Evolutionary conservation across 192 early-diverging fungal genomes (phyloP).

Genomic region (Gigaspora rosea): DNA sequence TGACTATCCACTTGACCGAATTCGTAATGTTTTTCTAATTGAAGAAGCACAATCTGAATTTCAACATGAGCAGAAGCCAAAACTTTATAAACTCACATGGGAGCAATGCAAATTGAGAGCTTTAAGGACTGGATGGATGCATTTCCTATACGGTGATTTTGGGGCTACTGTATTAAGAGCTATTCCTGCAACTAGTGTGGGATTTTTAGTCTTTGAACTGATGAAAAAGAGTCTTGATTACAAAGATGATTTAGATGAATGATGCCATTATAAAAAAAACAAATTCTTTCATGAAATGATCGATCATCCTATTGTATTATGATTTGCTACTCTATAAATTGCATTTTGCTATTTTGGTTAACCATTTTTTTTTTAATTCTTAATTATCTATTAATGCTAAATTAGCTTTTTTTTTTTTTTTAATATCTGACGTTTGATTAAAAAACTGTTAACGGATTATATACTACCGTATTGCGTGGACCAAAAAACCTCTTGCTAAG

Average conservation of each 20-base stretch:
- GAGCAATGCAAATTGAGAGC: conserved; percentile 54
- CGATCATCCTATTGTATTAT: too few species aligned
- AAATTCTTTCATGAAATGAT: too few species aligned
- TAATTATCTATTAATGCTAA: too few species aligned
- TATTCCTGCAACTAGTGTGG: conserved; percentile 61
- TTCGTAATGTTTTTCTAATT: conserved; percentile 66
- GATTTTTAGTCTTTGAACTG: conserved; percentile 66
- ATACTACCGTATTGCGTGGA: too few species aligned
- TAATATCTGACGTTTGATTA: too few species aligned
- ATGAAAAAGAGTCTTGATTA: conserved; percentile 59
- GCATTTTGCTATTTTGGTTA: too few species aligned
- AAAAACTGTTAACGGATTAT: too few species aligned
- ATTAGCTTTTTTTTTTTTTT: too few species aligned
- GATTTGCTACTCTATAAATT: too few species aligned
- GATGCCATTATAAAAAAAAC: too few species aligned
- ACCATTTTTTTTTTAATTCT: too few species aligned
- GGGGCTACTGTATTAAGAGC: conserved; percentile 49
- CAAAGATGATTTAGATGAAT: conserved; percentile 5
- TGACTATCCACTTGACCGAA: conserved; percentile 70
- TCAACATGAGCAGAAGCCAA: conserved; percentile 31
- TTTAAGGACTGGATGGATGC: conserved; percentile 39
- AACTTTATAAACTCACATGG: conserved; percentile 55
- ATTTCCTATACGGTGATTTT: conserved; percentile 57
- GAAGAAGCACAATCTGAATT: conserved; percentile 60
- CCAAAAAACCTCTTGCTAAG: too few species aligned